Conservation (phyloP, 2,329 filamentous ascomycete genomes). For the Lasiodiplodia sp. region DNA sequence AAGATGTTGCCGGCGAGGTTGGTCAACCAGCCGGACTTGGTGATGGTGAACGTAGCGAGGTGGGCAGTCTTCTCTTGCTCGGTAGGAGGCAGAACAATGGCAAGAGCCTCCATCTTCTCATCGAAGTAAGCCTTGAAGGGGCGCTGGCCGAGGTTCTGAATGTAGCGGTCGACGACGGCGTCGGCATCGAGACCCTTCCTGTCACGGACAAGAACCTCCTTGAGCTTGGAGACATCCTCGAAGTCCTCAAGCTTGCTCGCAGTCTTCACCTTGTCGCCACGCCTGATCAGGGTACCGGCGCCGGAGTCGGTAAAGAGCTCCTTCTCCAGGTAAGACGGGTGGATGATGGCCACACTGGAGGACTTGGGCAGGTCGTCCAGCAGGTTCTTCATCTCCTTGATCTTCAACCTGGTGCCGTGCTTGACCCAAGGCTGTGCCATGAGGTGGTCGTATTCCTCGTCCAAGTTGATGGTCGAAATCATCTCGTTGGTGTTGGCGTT, state of each 20-base stretch:
- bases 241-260: slow-evolving; percentile 77
- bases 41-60: slow-evolving; percentile 89
- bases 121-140: slow-evolving; percentile 95
- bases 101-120: slow-evolving; percentile 90
- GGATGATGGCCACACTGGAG: slow-evolving; percentile 96
- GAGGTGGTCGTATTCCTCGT: slow-evolving; percentile 92
- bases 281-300: slow-evolving; percentile 88
- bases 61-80: slow-evolving; percentile 75
- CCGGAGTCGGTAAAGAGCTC: slow-evolving; percentile 97
- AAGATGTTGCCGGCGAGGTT: slow-evolving; percentile 97
- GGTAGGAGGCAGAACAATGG: slow-evolving; percentile 80
- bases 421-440: slow-evolving; percentile 96
- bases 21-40: slow-evolving; percentile 91
- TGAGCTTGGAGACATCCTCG: slow-evolving; percentile 76
- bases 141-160: slow-evolving; percentile 77
- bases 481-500: slow-evolving; percentile 93
- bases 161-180: slow-evolving; percentile 84
- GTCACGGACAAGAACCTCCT: slow-evolving; percentile 82
- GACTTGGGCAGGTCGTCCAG: slow-evolving; percentile 87
- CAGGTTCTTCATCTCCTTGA: slow-evolving; percentile 95
- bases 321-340: slow-evolving; percentile 93
- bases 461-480: slow-evolving; percentile 96
- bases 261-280: slow-evolving; percentile 86
- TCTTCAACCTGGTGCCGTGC: slow-evolving; percentile 94
- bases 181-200: slow-evolving; percentile 81